Percentiles rank a stretch among this genome's conserved stretches.
Evolutionary conservation across 257 asterid species (phyloP).

Genomic region (Plantago major): DNA sequence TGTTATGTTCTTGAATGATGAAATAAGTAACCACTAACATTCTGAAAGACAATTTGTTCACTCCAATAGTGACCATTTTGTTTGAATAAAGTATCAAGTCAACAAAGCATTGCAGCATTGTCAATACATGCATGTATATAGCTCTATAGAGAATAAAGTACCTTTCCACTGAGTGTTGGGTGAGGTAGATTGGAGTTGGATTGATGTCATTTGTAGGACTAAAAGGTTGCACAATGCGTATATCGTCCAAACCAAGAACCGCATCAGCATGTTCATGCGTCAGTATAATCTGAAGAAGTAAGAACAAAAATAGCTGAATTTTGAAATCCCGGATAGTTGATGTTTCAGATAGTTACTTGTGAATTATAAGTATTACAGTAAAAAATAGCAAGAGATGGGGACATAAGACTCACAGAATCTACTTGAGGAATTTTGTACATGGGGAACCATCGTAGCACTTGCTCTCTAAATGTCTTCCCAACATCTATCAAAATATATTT

Average conservation of each 20-base stretch:
- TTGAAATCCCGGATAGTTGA: not conserved
- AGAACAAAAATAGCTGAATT: slow-evolving; percentile 18
- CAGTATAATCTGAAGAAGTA: slow-evolving; percentile 63
- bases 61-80: not conserved
- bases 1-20: too few species aligned
- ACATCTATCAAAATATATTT: slow-evolving; percentile 86
- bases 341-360: not conserved
- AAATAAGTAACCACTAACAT: too few species aligned
- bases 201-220: slow-evolving; percentile 83
- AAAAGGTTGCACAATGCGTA: slow-evolving; percentile 87
- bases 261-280: slow-evolving; percentile 99
- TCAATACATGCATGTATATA: slow-evolving; percentile 9
- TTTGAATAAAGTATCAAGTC: not conserved
- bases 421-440: slow-evolving; percentile 67
- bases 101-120: not conserved
- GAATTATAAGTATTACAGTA: not conserved
- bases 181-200: slow-evolving; percentile 84
- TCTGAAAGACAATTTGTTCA: not conserved
- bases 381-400: not conserved
- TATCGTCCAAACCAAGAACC: slow-evolving; percentile 93
- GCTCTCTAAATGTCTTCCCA: slow-evolving; percentile 96
- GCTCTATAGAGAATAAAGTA: slow-evolving; percentile 19
- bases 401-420: slow-evolving; percentile 73
- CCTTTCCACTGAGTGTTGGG: slow-evolving; percentile 82
- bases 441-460: slow-evolving; percentile 96